These are phyloP conservation scores for Aureobasidium zeae DNA, from an alignment of 2,329 filamentous ascomycete genomes.

Conservation along the genomic window DNA sequence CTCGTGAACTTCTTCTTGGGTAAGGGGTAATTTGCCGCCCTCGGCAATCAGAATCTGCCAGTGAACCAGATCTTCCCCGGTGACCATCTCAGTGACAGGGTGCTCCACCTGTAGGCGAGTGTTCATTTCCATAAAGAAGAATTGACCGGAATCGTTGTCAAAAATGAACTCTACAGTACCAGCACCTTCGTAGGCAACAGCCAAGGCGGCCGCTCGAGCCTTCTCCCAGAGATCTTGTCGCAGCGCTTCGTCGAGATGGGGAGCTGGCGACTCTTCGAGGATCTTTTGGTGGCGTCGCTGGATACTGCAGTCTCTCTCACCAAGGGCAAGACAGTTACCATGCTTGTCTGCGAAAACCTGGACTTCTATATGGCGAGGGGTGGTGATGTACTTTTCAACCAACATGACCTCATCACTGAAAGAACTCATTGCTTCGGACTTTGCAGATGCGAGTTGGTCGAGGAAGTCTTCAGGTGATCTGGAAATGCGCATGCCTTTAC, in stretches of 20 bases:
- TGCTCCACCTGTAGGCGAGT: constrained; percentile 92
- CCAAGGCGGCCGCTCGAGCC: constrained; percentile 52
- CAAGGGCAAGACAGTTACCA: constrained; percentile 54
- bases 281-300: constrained; percentile 59
- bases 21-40: constrained; percentile 56
- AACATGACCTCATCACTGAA: constrained; percentile 60
- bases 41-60: constrained; percentile 90
- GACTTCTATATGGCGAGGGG: constrained; percentile 57
- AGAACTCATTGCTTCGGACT: constrained; percentile 53
- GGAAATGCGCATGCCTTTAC: constrained; percentile 63
- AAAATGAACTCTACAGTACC: constrained; percentile 63
- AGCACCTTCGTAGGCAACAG: constrained; percentile 56
- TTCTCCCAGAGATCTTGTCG: constrained; percentile 58
- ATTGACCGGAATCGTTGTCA: constrained; percentile 55
- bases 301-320: constrained; percentile 58
- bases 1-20: constrained; percentile 55
- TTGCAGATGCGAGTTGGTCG: constrained; percentile 53
- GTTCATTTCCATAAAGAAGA: constrained; percentile 67
- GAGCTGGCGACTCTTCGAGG: constrained; percentile 56
- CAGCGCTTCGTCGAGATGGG: constrained; percentile 49
- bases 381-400: constrained; percentile 60
- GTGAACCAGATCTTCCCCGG: constrained; percentile 70
- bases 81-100: constrained; percentile 78
- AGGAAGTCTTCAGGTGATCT: constrained; percentile 48
- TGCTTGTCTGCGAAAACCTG: constrained; percentile 59